A percentile compares a stretch with the other conserved stretches of the same genome.
Conservation (phyloP, 129 eudicot species). For the Flaveria robusta region DNA sequence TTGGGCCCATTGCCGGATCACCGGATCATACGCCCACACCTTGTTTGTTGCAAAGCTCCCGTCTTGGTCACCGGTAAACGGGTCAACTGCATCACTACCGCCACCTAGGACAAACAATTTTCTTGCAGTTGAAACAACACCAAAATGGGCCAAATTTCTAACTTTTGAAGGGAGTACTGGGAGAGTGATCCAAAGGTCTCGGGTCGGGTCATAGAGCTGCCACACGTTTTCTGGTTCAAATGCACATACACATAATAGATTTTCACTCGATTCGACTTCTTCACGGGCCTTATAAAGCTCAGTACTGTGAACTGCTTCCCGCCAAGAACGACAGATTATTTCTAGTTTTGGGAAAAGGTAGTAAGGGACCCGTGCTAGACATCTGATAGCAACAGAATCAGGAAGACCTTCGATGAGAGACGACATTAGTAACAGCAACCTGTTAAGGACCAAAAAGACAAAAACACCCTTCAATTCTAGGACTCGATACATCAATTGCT, state of each 20-base stretch:
- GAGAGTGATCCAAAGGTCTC: slow-evolving; percentile 85
- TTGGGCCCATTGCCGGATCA: slow-evolving; percentile 60
- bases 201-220: slow-evolving; percentile 84
- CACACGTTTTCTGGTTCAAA: slow-evolving; percentile 90
- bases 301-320: slow-evolving; percentile 68
- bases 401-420: slow-evolving; percentile 92
- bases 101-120: slow-evolving; percentile 91
- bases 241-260: slow-evolving; percentile 78
- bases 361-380: slow-evolving; percentile 94
- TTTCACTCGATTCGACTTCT: slow-evolving; percentile 67
- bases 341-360: slow-evolving; percentile 74
- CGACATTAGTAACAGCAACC: slow-evolving; percentile 52
- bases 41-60: slow-evolving; percentile 85
- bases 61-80: slow-evolving; percentile 87
- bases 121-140: slow-evolving; percentile 79
- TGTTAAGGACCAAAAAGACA: slow-evolving; percentile 10
- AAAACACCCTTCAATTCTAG: slow-evolving; percentile 15
- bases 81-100: slow-evolving; percentile 93
- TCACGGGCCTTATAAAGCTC: slow-evolving; percentile 82
- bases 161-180: slow-evolving; percentile 88
- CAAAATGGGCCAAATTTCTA: slow-evolving; percentile 76
- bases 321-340: slow-evolving; percentile 82
- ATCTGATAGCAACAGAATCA: slow-evolving; percentile 88
- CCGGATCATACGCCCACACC: slow-evolving; percentile 90
- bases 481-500: not conserved